Percentiles rank a stretch among this genome's conserved stretches.
Evolutionary conservation across 345 rosid genomes (phyloP).

Genomic region (Rhodomyrtus tomentosa): DNA sequence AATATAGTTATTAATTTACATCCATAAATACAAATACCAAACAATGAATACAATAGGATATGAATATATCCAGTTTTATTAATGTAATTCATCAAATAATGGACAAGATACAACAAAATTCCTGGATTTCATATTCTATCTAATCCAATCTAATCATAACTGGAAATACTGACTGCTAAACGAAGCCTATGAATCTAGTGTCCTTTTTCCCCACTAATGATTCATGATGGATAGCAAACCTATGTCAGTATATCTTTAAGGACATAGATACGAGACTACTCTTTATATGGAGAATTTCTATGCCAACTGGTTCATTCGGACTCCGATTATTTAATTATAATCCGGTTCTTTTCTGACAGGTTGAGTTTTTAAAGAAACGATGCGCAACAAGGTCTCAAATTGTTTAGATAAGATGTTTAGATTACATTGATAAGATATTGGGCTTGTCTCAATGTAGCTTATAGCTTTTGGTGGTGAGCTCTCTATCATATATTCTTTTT

Average conservation of each 20-base stretch:
- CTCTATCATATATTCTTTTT: not conserved
- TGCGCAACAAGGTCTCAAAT: not conserved
- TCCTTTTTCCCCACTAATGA: not conserved
- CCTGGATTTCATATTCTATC: too few species aligned
- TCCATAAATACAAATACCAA: too few species aligned
- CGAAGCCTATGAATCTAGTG: not conserved
- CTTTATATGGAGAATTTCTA: not conserved
- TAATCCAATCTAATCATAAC: too few species aligned
- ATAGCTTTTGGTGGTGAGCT: not conserved
- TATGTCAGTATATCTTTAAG: not conserved
- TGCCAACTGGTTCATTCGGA: not conserved
- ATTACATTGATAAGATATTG: not conserved
- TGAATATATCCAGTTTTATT: too few species aligned
- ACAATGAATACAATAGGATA: too few species aligned
- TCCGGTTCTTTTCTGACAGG: not conserved
- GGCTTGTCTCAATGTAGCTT: not conserved
- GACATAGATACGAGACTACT: not conserved
- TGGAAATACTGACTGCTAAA: too few species aligned
- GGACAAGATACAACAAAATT: too few species aligned
- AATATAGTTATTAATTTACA: not conserved
- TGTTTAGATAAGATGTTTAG: not conserved
- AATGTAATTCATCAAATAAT: too few species aligned
- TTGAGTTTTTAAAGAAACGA: not conserved
- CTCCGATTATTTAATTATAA: not conserved
- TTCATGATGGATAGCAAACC: not conserved